A percentile compares a stretch with the other conserved stretches of the same genome.
Conservation (phyloP, 352 stramenopile species). For the Globisporangium sylvaticum region DNA sequence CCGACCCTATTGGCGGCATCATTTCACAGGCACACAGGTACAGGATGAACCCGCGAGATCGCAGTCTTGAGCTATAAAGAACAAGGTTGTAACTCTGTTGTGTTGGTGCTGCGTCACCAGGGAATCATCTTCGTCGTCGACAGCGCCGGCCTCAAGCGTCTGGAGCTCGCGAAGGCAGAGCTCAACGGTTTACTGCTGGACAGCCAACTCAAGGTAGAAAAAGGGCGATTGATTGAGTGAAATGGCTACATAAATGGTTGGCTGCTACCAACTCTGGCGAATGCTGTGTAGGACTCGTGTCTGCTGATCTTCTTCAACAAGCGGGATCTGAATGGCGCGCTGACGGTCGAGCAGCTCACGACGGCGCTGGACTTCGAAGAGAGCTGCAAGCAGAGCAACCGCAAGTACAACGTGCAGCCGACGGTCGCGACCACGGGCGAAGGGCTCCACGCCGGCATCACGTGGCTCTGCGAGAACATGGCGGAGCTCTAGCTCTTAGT, state of each 20-base stretch:
- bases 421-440: constrained; percentile 76
- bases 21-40: constrained; percentile 83
- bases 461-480: constrained; percentile 82
- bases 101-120: constrained; percentile 17
- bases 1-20: constrained; percentile 78
- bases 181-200: constrained; percentile 67
- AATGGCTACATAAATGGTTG: not conserved
- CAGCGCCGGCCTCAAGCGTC: constrained; percentile 55
- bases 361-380: constrained; percentile 47
- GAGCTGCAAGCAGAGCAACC: constrained; percentile 39
- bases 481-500: constrained; percentile 37
- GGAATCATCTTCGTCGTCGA: constrained; percentile 85
- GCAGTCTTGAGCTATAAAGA: not conserved
- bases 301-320: constrained; percentile 81
- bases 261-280: not conserved
- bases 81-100: not conserved
- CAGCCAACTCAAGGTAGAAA: constrained; percentile 47
- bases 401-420: constrained; percentile 58
- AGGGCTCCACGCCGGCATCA: constrained; percentile 65
- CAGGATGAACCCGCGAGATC: not conserved
- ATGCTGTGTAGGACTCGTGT: constrained; percentile 31
- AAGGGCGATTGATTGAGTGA: not conserved
- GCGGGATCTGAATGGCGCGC: constrained; percentile 49
- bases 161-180: constrained; percentile 71
- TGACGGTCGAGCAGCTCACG: constrained; percentile 48